Evolutionary conservation across 371 early-diverging fungal species (phyloP).

Genomic region (Mortierella sp.): DNA sequence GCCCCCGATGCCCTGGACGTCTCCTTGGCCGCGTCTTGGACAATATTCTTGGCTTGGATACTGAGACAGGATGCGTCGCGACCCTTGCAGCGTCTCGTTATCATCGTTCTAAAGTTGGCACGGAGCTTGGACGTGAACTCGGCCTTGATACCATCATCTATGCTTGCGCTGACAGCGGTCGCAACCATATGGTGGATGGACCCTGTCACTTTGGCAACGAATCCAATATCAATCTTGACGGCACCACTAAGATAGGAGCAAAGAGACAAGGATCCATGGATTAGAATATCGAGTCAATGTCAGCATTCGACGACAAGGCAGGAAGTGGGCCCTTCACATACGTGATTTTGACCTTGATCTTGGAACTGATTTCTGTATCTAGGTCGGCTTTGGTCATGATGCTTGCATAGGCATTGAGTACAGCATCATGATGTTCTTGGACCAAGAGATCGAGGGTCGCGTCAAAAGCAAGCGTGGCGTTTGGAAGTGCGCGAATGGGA

Average conservation of each 20-base stretch:
- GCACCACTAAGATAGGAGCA: slow-evolving; percentile 25
- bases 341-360: slow-evolving; percentile 33
- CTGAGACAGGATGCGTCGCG: slow-evolving; percentile 40
- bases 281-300: neutral
- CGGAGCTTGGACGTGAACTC: slow-evolving; percentile 34
- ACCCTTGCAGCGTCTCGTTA: slow-evolving; percentile 36
- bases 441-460: slow-evolving; percentile 37
- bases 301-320: no score
- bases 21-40: slow-evolving; percentile 36
- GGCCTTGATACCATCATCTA: slow-evolving; percentile 42
- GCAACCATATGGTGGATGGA: slow-evolving; percentile 34
- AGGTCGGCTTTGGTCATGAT: slow-evolving; percentile 43
- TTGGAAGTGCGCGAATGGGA: slow-evolving; percentile 15
- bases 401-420: slow-evolving; percentile 43
- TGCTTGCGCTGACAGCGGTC: slow-evolving; percentile 45
- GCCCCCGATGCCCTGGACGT: slow-evolving; percentile 41
- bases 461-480: slow-evolving; percentile 25
- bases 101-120: slow-evolving; percentile 28
- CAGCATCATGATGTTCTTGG: slow-evolving; percentile 27
- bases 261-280: neutral
- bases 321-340: slow-evolving; percentile 13
- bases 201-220: slow-evolving; percentile 29
- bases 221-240: slow-evolving; percentile 38
- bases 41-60: slow-evolving; percentile 43
- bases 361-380: slow-evolving; percentile 17